Evolutionary conservation across 208 protist genomes (phyloP), one percentile per base, ranked within the genome.

Genomic region (Spongospora subterranea): DNA sequence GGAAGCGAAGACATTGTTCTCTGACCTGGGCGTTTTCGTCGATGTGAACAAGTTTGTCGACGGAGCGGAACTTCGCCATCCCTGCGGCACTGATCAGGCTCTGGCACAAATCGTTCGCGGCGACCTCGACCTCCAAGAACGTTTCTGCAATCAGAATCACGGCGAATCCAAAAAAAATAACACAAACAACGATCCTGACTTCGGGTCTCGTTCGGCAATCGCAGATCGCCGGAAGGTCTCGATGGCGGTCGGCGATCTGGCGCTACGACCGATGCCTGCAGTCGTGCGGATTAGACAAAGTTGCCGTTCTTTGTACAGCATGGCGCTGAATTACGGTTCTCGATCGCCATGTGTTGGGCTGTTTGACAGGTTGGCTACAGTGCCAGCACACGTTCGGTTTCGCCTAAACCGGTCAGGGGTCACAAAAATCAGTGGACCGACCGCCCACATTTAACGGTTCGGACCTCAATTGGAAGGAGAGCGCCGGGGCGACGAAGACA

Each of bases 141-240:
- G n/a, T n/a, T n/a, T n/a, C n/a, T n/a, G n/a, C n/a, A n/a, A n/a
- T n/a, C n/a, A n/a, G n/a, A n/a, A n/a, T n/a, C n/a, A n/a, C n/a
- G n/a, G n/a, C n/a, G n/a, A n/a, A n/a, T n/a, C n/a, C n/a, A n/a
- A n/a, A n/a, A n/a, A n/a, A n/a, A n/a, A n/a, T n/a, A n/a, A n/a
- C n/a, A n/a, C n/a, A n/a, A n/a, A n/a, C n/a, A n/a, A n/a, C n/a
- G 54, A 65, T 65, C 54, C 17, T 65, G 54, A 65, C 54, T 65
- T 65, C 54, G 54, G 29, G 29, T 65, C 20, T 65, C 29, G 20
- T 65, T 65, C 54, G 54, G 54, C 17, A 65, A 29, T 32, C 17
- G 20, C 20, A 65, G 54, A 65, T 65, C 54, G 54, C 20, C 54
- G 54, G 54, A 65, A 65, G 20, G 20, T 65, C 54, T 17, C 29